Conservation (phyloP, 768 basidiomycete species). For the Lyophyllum decastes region DNA sequence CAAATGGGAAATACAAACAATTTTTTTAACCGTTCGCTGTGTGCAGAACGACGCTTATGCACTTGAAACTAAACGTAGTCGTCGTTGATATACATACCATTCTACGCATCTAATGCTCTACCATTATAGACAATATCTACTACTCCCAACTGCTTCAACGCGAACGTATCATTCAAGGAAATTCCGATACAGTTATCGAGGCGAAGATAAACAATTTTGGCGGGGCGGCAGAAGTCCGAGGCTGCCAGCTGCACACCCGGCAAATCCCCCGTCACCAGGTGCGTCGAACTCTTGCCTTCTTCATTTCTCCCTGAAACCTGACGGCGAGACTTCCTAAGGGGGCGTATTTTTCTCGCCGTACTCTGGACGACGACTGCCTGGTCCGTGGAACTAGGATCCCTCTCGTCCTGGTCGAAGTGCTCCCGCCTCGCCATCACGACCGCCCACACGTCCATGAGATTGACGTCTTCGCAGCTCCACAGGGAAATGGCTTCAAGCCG, state of each 20-base stretch:
- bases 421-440: conserved; percentile 41
- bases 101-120: background rate
- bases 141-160: conserved; percentile 39
- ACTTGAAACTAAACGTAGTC: background rate
- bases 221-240: conserved; percentile 22
- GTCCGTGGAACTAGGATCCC: conserved; percentile 15
- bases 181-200: conserved; percentile 42
- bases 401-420: conserved; percentile 18
- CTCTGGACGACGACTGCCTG: conserved; percentile 12
- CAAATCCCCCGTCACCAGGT: background rate
- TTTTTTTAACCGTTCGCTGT: background rate
- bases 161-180: conserved; percentile 34
- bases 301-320: background rate
- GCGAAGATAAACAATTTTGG: conserved; percentile 41
- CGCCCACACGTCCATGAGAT: conserved; percentile 34
- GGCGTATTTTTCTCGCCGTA: conserved; percentile 33
- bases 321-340: conserved; percentile 33
- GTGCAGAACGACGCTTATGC: background rate
- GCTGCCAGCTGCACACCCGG: background rate
- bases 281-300: conserved; percentile 10
- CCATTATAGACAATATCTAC: conserved; percentile 18
- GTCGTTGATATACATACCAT: background rate
- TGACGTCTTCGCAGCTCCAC: conserved; percentile 51
- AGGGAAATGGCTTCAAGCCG: conserved; percentile 50
- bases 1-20: background rate